Evolutionary conservation across 345 rosid species (phyloP).

Genomic region (Adansonia digitata): DNA sequence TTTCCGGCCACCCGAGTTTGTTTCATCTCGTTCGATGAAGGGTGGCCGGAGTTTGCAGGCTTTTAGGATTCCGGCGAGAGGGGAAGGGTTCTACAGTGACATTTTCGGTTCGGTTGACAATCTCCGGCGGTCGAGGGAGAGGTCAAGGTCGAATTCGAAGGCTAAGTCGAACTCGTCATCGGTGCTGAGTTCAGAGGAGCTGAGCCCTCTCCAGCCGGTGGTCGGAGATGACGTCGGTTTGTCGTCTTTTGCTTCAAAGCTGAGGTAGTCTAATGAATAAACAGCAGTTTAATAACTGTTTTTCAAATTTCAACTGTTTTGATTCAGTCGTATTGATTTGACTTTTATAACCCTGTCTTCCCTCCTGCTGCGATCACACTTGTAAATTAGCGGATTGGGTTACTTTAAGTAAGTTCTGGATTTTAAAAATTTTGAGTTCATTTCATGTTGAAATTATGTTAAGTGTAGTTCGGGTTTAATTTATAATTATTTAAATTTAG

Average conservation of each 20-base stretch:
- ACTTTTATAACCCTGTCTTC: constrained; percentile 10
- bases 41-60: constrained; percentile 60
- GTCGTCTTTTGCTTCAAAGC: constrained; percentile 74
- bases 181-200: constrained; percentile 69
- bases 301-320: background rate
- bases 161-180: constrained; percentile 73
- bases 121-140: constrained; percentile 42
- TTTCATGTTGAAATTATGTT: background rate
- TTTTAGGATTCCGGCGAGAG: constrained; percentile 57
- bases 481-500: no score
- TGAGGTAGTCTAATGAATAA: constrained; percentile 41
- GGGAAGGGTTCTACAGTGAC: constrained; percentile 56
- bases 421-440: background rate
- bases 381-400: background rate
- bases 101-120: constrained; percentile 44
- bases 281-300: background rate
- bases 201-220: constrained; percentile 62
- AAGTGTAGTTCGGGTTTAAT: no score
- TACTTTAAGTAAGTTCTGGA: background rate
- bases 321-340: background rate
- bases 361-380: background rate
- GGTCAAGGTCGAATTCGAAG: constrained; percentile 49
- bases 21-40: constrained; percentile 18
- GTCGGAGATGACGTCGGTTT: constrained; percentile 60
- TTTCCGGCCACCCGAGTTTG: constrained; percentile 42